Percentiles rank a stretch among this genome's conserved stretches.
Conservation (phyloP, 2,329 filamentous ascomycete species). For the Penicillium sp. region DNA sequence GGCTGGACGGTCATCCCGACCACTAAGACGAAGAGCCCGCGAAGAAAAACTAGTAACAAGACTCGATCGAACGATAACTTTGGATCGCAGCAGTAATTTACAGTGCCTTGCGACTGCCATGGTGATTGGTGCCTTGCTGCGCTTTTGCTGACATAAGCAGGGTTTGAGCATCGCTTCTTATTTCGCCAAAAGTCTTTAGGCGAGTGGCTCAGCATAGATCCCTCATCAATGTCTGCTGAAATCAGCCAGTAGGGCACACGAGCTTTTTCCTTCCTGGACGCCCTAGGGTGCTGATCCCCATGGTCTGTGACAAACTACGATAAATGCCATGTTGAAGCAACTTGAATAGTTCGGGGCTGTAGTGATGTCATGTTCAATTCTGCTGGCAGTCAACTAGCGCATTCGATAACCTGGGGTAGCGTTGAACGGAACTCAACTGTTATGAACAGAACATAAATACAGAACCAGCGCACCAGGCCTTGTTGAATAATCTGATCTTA, state of each 20-base stretch:
- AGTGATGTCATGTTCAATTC: background rate
- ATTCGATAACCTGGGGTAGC: background rate
- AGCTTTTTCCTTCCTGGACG: too few relatives aligned
- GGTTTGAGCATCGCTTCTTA: too few relatives aligned
- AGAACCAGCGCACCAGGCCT: background rate
- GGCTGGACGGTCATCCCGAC: background rate
- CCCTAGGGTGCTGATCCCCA: too few relatives aligned
- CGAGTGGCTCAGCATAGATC: too few relatives aligned
- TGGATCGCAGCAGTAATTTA: background rate
- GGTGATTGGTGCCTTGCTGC: too few relatives aligned
- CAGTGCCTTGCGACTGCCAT: background rate
- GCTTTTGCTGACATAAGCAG: too few relatives aligned
- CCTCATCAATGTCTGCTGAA: too few relatives aligned
- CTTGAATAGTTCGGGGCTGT: background rate
- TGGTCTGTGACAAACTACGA: background rate
- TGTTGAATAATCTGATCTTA: background rate
- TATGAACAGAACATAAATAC: background rate
- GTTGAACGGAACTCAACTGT: background rate
- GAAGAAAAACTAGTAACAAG: background rate
- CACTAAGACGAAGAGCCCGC: background rate
- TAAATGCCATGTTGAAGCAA: background rate
- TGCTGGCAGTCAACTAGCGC: background rate
- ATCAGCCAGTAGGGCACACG: too few relatives aligned
- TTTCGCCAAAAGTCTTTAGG: too few relatives aligned
- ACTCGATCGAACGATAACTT: background rate